phyloP scores from a whole-genome alignment of 352 stramenopile species.

The Lagenidium sp. region DNA sequence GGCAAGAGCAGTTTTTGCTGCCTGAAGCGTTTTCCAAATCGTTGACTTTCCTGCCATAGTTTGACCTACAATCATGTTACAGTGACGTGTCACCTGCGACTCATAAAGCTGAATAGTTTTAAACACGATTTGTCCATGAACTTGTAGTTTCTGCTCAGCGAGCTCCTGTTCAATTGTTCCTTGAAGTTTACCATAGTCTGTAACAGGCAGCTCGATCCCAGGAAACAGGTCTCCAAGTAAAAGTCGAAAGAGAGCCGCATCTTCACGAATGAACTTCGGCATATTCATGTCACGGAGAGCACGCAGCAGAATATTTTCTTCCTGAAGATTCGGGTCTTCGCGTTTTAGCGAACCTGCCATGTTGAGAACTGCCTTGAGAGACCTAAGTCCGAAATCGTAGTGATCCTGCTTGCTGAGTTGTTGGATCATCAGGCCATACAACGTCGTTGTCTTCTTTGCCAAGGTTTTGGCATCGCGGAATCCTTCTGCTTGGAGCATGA shows the following conservation, averaged over 20 bases:
- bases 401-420: conserved; percentile 85
- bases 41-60: conserved; percentile 88
- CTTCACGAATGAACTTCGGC: conserved; percentile 92
- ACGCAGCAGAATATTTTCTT: conserved; percentile 94
- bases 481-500: conserved; percentile 83
- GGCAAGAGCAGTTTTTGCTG: conserved; percentile 62
- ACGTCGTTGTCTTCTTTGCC: conserved; percentile 81
- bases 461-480: conserved; percentile 76
- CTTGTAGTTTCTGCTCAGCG: conserved; percentile 75
- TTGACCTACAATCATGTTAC: conserved; percentile 92
- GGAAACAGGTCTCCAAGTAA: conserved; percentile 89
- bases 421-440: conserved; percentile 83
- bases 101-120: conserved; percentile 96
- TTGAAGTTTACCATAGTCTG: conserved; percentile 89
- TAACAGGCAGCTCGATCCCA: conserved; percentile 75
- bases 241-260: conserved; percentile 88
- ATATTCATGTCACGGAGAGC: conserved; percentile 95
- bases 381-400: conserved; percentile 81
- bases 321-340: conserved; percentile 91
- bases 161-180: conserved; percentile 86
- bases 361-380: conserved; percentile 80
- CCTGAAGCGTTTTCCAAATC: conserved; percentile 75
- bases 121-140: conserved; percentile 86
- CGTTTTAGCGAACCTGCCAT: conserved; percentile 88
- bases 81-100: conserved; percentile 91